Evolutionary conservation across 2,329 filamentous ascomycete genomes (phyloP).

Genomic region (Cercospora sp.): DNA sequence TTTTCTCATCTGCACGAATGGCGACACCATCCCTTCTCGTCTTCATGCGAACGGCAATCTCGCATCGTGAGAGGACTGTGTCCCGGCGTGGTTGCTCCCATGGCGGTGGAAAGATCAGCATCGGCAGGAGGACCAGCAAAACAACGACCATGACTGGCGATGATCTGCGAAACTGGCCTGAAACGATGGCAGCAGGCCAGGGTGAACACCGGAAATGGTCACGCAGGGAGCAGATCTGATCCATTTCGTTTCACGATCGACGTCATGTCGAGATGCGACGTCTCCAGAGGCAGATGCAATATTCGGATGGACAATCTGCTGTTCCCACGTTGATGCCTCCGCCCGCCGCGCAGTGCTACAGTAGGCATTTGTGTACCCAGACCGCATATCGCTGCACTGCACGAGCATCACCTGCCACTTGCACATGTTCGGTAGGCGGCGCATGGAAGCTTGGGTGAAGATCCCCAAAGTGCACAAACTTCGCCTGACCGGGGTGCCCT

Average conservation of each 20-base stretch:
- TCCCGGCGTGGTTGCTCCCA: background rate
- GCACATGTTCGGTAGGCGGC: background rate
- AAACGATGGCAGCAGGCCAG: background rate
- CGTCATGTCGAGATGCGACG: background rate
- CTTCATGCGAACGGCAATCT: background rate
- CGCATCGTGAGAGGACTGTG: background rate
- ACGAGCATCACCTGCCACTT: background rate
- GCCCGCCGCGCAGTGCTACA: background rate
- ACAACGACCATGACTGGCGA: background rate
- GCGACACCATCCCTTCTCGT: background rate
- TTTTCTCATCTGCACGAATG: background rate
- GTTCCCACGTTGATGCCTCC: background rate
- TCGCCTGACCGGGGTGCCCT: conserved; percentile 10
- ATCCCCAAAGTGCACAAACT: conserved; percentile 4
- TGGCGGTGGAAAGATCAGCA: background rate
- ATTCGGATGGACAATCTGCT: background rate
- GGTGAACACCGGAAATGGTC: conserved; percentile 1
- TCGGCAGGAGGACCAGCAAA: background rate
- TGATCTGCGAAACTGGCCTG: background rate
- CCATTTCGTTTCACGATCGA: background rate
- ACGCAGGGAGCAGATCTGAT: background rate
- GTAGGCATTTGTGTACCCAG: background rate
- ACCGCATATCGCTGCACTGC: background rate
- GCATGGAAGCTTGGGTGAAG: background rate
- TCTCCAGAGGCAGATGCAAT: background rate